Evolutionary conservation across 805 yeast genomes (phyloP).

Genomic region (Debaryomyces maramus): DNA sequence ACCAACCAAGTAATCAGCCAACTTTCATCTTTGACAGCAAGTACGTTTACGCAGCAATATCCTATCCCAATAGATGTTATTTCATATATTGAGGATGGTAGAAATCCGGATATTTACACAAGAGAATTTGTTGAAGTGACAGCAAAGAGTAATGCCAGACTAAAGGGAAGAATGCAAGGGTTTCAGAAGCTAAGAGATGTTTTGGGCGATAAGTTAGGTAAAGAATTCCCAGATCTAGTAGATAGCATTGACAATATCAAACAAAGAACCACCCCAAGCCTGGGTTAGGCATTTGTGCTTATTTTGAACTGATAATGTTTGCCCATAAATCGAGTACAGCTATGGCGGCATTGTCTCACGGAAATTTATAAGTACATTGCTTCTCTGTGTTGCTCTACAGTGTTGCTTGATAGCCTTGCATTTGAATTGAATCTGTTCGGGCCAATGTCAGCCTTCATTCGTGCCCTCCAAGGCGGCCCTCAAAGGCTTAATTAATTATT

Average conservation of each 20-base stretch:
- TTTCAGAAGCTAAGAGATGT: conserved; percentile 60
- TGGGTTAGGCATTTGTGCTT: too few species aligned
- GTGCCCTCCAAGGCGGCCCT: too few species aligned
- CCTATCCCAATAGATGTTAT: conserved; percentile 82
- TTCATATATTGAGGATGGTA: conserved; percentile 90
- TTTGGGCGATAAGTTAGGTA: conserved; percentile 65
- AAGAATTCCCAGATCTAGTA: conserved; percentile 77
- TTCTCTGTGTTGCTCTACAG: too few species aligned
- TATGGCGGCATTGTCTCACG: too few species aligned
- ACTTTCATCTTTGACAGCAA: conserved; percentile 33
- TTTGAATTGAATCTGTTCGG: too few species aligned
- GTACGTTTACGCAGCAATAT: conserved; percentile 33
- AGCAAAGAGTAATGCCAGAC: conserved; percentile 82
- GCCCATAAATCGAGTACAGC: too few species aligned
- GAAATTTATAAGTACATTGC: too few species aligned
- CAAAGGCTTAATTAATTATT: too few species aligned
- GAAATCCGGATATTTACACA: conserved; percentile 96
- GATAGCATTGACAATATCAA: conserved; percentile 58
- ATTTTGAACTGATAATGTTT: too few species aligned
- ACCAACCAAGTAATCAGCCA: conserved; percentile 44
- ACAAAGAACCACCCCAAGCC: conserved; percentile 36
- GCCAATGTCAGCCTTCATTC: too few species aligned
- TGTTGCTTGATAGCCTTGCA: too few species aligned
- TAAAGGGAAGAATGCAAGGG: conserved; percentile 81
- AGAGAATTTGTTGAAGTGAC: conserved; percentile 95